Conservation (phyloP, 805 yeast genomes). For the Ogataea trehalophila region DNA sequence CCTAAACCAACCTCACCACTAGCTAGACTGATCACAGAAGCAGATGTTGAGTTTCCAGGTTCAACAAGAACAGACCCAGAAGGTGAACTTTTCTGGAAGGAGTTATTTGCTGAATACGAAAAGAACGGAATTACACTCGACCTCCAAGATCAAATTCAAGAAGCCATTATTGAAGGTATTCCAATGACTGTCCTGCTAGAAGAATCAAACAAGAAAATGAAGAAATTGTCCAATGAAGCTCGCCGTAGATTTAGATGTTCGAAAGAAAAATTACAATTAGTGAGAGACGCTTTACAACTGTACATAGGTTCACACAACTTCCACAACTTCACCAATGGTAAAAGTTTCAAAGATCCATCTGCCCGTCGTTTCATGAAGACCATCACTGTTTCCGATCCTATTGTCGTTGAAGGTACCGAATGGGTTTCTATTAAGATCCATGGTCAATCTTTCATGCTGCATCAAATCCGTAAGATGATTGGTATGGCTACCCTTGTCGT, state of each 20-base stretch:
- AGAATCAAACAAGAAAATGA: conserved; percentile 41
- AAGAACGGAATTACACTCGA: conserved; percentile 37
- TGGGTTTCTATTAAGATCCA: conserved; percentile 96
- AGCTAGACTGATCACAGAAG: conserved; percentile 51
- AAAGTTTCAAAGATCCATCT: conserved; percentile 79
- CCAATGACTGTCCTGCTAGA: conserved; percentile 32
- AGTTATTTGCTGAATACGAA: conserved; percentile 35
- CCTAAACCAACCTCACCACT: conserved; percentile 78
- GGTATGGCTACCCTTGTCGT: conserved; percentile 87
- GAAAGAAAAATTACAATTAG: conserved; percentile 50
- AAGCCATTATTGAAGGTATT: conserved; percentile 33
- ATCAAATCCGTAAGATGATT: conserved; percentile 97
- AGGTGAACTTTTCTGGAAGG: conserved; percentile 70
- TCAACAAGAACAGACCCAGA: conserved; percentile 59
- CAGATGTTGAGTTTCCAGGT: conserved; percentile 52
- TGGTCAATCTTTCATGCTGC: conserved; percentile 97
- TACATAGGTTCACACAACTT: conserved; percentile 90
- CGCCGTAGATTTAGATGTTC: conserved; percentile 70
- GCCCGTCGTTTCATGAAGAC: conserved; percentile 79
- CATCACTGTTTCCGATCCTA: conserved; percentile 78
- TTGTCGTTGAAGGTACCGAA: conserved; percentile 87
- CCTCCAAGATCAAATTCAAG: conserved; percentile 33
- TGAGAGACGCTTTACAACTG: conserved; percentile 64
- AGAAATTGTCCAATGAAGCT: conserved; percentile 57
- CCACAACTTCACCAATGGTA: conserved; percentile 38